Percentiles rank a stretch among this genome's conserved stretches.
These are phyloP conservation scores for Microdochium bolleyi DNA, from an alignment of 2,329 filamentous ascomycete species.

Conservation along the genomic window DNA sequence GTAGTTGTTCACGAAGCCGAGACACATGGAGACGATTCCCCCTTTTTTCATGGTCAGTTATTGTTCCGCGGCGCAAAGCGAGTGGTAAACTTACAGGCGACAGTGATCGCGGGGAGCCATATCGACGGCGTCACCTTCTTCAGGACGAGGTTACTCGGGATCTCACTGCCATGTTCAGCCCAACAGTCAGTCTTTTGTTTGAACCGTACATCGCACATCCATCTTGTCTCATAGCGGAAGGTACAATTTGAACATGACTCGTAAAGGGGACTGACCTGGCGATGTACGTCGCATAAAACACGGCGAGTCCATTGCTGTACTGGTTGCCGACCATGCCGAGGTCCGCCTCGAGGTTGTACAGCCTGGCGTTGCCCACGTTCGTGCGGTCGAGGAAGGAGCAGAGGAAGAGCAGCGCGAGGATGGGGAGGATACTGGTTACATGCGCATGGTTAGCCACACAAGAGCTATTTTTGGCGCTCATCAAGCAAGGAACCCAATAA, in stretches of 20 bases:
- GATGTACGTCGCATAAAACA: conserved; percentile 60
- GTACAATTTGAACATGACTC: not conserved
- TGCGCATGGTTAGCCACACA: conserved; percentile 3
- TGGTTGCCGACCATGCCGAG: conserved; percentile 50
- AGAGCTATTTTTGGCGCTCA: not conserved
- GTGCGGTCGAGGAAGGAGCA: conserved; percentile 60
- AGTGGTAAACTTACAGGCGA: conserved; percentile 22
- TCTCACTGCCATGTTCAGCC: conserved; percentile 32
- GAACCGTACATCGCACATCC: too few species aligned
- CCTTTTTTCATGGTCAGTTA: conserved; percentile 12
- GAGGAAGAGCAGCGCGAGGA: conserved; percentile 56
- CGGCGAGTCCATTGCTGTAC: conserved; percentile 55
- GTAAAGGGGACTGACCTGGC: conserved; percentile 32
- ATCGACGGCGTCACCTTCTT: conserved; percentile 52
- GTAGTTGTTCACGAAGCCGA: conserved; percentile 44
- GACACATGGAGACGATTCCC: conserved; percentile 50
- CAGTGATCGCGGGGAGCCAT: conserved; percentile 50
- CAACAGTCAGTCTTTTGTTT: not conserved
- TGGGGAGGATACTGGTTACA: conserved; percentile 45
- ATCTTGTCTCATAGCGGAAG: too few species aligned
- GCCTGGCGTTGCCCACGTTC: conserved; percentile 66
- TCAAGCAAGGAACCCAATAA: too few species aligned
- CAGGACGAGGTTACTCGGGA: conserved; percentile 56
- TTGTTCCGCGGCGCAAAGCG: not conserved
- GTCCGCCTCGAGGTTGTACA: conserved; percentile 52